Evolutionary conservation across 192 early-diverging fungal genomes (phyloP), one percentile per base, ranked within the genome.

Genomic region (Rhizoclosmatium sp.): DNA sequence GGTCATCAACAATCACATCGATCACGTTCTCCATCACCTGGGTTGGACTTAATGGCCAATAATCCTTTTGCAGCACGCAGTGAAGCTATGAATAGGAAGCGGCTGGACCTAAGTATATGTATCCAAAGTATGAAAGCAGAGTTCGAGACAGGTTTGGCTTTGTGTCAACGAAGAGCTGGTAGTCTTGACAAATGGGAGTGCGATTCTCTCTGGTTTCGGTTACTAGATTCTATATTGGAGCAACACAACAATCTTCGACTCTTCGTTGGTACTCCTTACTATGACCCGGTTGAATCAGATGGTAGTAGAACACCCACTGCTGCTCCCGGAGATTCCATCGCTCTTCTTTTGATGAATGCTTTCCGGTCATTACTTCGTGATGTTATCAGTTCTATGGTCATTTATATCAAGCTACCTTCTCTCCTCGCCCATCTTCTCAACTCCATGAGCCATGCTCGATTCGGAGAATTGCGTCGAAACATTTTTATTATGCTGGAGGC

Each of bases 401-500:
- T 75, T 1, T 71, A 83, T 41, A 80, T 87, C 40, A 45, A 66
- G 14, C 69, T 83, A 3, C 81, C 76, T 21, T 40, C 76, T 39
- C 78, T 87, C 41, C 44, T 87, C n/a, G 40, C 31, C 14, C 82
- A 78, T 40, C 72, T 83, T 47, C 76, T 83, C 9, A 46, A 81
- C 31, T 39, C 68, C 41, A 70, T 80, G 19, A 65, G 72, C 21
- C 71, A 23, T 10, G 75, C 79, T 7, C 51, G 75, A 0, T 78
- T 87, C 49, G 82, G 80, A 23, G 81, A 85, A 51, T 76, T 81
- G 31, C 74, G 80, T 12, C 65, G 66, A 16, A 74, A 80, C 16
- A 78, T 87, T 23, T 79, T 78, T 40, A 71, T 79, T 44, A 79
- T 87, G 83, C 59, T 87, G 21, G 81, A 85, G 10, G 74, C 68